These are phyloP conservation scores for Oryza punctata DNA, from an alignment of 176 grass and related monocot species.

Conservation along the genomic window DNA sequence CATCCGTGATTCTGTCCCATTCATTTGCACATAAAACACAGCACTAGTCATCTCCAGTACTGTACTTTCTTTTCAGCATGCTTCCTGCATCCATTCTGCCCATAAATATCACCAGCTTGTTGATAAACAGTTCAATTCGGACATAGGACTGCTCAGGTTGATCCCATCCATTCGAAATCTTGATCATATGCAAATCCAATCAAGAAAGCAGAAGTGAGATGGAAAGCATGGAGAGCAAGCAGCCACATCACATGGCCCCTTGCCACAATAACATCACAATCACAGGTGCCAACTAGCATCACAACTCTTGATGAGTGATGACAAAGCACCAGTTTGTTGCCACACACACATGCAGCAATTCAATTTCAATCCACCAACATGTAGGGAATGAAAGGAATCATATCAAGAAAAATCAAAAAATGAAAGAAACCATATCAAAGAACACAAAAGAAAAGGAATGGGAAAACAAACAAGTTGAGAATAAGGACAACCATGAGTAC, in stretches of 20 bases:
- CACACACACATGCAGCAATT: background rate
- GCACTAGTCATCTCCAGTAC: too few species aligned
- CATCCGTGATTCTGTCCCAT: too few species aligned
- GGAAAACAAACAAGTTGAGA: background rate
- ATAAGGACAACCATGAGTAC: background rate
- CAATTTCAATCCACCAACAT: background rate
- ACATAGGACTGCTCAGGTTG: background rate
- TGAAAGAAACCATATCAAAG: background rate
- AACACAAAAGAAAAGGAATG: background rate
- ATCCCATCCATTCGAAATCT: background rate
- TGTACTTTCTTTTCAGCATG: too few species aligned
- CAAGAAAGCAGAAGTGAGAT: background rate
- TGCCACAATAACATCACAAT: conserved; percentile 11
- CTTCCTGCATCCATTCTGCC: background rate
- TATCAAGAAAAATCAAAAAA: background rate
- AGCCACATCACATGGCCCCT: conserved; percentile 19
- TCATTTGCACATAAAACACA: too few species aligned
- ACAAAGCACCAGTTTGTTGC: background rate
- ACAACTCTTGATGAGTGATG: background rate
- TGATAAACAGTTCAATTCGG: background rate
- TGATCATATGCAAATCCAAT: background rate
- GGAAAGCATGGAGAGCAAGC: background rate
- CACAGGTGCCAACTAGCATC: background rate
- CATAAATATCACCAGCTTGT: background rate
- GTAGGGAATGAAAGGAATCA: background rate